phyloP scores from a whole-genome alignment of 2,329 filamentous ascomycete species.

The Aspergillus sp. region DNA sequence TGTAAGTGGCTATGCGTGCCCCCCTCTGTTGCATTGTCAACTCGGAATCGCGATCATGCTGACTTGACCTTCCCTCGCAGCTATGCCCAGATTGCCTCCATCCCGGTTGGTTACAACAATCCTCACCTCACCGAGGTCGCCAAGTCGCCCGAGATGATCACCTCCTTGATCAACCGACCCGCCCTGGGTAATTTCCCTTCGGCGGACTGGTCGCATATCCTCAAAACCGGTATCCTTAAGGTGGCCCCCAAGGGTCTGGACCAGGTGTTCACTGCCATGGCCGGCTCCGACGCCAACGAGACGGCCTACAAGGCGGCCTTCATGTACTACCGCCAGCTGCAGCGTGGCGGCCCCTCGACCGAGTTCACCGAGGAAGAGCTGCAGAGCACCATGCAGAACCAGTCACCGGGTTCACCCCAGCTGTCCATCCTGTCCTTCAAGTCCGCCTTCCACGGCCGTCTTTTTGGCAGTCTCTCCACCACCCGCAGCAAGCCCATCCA shows the following conservation, averaged over 20 bases:
- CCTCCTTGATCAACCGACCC: conserved; percentile 80
- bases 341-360: conserved; percentile 73
- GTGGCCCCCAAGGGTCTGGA: conserved; percentile 79
- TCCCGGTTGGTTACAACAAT: conserved; percentile 92
- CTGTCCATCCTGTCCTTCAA: conserved; percentile 88
- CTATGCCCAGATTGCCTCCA: conserved; percentile 90
- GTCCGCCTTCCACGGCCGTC: conserved; percentile 83
- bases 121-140: conserved; percentile 69
- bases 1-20: conserved; percentile 35
- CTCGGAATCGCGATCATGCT: background rate
- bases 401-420: conserved; percentile 72
- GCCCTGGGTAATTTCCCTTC: conserved; percentile 90
- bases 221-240: conserved; percentile 76
- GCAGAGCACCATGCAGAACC: conserved; percentile 73
- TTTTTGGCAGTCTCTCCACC: conserved; percentile 83
- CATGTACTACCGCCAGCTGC: conserved; percentile 81
- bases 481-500: conserved; percentile 92
- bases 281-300: conserved; percentile 91
- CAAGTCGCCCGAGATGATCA: conserved; percentile 74
- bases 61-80: conserved; percentile 40
- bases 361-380: conserved; percentile 81
- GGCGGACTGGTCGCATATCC: conserved; percentile 75
- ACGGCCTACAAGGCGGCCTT: conserved; percentile 94
- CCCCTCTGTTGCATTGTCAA: background rate
- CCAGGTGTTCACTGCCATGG: conserved; percentile 88